Conservation (phyloP, 2,329 filamentous ascomycete species). For the Trichoderma citrinoviride region DNA sequence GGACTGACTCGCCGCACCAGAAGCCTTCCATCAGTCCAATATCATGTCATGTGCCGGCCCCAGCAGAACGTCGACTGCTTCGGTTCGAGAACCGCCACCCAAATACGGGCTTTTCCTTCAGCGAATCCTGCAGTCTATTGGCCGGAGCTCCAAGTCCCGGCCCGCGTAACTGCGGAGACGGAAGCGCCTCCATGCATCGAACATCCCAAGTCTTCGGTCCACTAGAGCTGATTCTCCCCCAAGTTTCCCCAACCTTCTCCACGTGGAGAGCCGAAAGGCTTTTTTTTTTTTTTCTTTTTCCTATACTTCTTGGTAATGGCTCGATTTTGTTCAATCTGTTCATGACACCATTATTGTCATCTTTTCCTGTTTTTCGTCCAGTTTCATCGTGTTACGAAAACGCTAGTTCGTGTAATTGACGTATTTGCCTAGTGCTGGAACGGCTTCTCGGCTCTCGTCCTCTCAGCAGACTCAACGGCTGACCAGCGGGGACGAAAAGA, state of each 20-base stretch:
- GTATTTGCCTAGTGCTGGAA: too few species aligned
- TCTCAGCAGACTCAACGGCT: too few species aligned
- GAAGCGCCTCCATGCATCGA: background rate
- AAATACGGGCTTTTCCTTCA: background rate
- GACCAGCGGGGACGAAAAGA: too few species aligned
- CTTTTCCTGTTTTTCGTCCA: too few species aligned
- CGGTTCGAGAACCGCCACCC: background rate
- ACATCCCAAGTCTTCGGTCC: background rate
- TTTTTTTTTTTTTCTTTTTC: background rate
- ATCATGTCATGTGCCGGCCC: slow-evolving; percentile 9
- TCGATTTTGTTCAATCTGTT: background rate
- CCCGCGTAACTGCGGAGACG: background rate
- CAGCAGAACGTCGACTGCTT: background rate
- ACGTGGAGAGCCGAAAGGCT: slow-evolving; percentile 3
- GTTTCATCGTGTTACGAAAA: too few species aligned
- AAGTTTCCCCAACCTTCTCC: background rate
- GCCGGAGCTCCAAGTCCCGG: background rate
- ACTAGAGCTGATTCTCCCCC: background rate
- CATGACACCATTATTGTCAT: background rate
- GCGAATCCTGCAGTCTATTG: background rate
- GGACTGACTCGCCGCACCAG: slow-evolving; percentile 17
- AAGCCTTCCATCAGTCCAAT: too few species aligned
- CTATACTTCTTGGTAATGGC: background rate
- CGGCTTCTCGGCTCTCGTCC: too few species aligned
- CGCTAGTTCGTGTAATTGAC: too few species aligned